These are phyloP conservation scores for Aspergillus ruber DNA, from an alignment of 2,329 filamentous ascomycete genomes.

Conservation along the genomic window DNA sequence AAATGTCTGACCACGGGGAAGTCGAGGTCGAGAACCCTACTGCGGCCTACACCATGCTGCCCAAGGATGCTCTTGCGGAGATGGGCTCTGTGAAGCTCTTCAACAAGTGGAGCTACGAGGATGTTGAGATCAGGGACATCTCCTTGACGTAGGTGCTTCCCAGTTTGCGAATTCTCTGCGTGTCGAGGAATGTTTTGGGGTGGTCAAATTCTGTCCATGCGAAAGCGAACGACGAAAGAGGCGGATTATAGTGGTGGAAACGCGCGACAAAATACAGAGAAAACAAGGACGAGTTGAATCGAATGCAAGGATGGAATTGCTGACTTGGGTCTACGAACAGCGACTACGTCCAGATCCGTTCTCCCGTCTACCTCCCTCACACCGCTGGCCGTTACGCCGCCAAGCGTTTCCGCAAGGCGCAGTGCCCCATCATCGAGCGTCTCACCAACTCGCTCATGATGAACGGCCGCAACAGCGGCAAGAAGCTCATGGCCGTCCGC, in stretches of 20 bases:
- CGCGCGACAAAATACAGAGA: neutral
- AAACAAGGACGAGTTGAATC: constrained; percentile 1
- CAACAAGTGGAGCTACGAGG: constrained; percentile 97
- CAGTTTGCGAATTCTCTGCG: constrained; percentile 19
- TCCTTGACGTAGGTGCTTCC: constrained; percentile 83
- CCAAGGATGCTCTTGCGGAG: constrained; percentile 86
- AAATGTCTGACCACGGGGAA: constrained; percentile 94
- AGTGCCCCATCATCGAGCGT: constrained; percentile 99
- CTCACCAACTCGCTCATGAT: constrained; percentile 99
- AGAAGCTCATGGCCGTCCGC: constrained; percentile 99
- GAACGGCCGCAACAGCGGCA: constrained; percentile 99
- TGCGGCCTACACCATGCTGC: constrained; percentile 68
- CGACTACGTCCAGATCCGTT: constrained; percentile 99
- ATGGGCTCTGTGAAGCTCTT: constrained; percentile 93
- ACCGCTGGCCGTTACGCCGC: constrained; percentile 96
- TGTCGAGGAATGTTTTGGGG: constrained; percentile 6
- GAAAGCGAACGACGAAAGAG: constrained; percentile 4
- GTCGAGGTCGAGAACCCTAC: constrained; percentile 79
- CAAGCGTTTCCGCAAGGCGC: constrained; percentile 99
- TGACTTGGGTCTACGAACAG: constrained; percentile 47
- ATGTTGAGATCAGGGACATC: constrained; percentile 99
- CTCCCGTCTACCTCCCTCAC: constrained; percentile 98
- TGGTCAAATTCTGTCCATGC: constrained; percentile 1
- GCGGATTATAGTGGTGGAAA: neutral
- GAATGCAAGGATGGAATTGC: constrained; percentile 12